Percentiles rank a stretch among this genome's conserved stretches.
Conservation (phyloP, 148 eudicot genomes). For the Dianthus caryophyllus region DNA sequence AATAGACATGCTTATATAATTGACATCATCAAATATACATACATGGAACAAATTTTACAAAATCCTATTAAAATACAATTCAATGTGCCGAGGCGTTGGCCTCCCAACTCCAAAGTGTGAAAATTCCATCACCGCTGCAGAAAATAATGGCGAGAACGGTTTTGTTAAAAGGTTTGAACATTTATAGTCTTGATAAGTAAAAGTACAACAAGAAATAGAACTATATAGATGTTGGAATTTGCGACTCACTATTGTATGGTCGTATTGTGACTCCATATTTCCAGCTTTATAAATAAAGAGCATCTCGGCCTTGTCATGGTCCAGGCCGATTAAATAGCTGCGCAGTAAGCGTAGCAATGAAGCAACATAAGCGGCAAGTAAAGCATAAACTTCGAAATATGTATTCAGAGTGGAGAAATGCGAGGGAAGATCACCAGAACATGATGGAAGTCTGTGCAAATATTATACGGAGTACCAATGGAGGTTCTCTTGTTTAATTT, state of each 20-base stretch:
- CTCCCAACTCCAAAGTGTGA: conserved; percentile 9
- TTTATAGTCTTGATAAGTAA: background rate
- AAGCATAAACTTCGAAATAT: background rate
- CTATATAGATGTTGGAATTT: background rate
- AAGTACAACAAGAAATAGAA: too few species aligned
- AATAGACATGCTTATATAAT: background rate
- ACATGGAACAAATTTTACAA: background rate
- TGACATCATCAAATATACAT: conserved; percentile 11
- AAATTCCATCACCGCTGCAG: conserved; percentile 3
- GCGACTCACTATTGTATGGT: conserved; percentile 8
- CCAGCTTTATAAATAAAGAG: conserved; percentile 1
- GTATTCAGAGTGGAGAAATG: background rate
- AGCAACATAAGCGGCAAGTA: background rate
- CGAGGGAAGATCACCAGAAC: background rate
- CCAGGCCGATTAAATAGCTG: background rate
- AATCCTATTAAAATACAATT: background rate
- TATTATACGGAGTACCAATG: background rate
- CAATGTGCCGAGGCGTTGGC: background rate
- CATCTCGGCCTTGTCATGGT: background rate
- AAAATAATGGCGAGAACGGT: background rate
- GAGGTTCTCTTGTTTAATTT: too few species aligned
- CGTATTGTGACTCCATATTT: conserved; percentile 7
- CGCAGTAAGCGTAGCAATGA: background rate
- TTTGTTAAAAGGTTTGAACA: background rate
- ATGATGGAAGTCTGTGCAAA: background rate